These are phyloP conservation scores for Pittosporum tobira DNA, from an alignment of 129 eudicot genomes.

Conservation along the genomic window DNA sequence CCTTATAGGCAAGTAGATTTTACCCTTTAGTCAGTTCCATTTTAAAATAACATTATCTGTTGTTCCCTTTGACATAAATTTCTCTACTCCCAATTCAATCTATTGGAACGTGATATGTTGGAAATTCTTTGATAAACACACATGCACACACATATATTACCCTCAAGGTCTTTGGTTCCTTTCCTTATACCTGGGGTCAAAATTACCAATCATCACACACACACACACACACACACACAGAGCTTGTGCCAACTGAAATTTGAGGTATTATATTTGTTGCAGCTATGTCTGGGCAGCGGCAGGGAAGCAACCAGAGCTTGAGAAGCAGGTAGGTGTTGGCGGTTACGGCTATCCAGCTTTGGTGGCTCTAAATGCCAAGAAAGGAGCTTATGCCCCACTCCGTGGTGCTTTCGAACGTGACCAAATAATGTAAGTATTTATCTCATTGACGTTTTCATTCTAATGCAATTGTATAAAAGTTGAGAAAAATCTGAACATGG, in stretches of 20 bases:
- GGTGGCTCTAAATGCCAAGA: conserved; percentile 76
- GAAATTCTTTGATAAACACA: too few species aligned
- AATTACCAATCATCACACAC: too few species aligned
- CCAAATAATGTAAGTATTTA: conserved; percentile 51
- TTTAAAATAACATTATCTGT: too few species aligned
- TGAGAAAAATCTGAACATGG: not conserved
- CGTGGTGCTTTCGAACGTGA: conserved; percentile 68
- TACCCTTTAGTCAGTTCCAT: not conserved
- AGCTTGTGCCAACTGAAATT: too few species aligned
- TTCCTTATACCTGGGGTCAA: too few species aligned
- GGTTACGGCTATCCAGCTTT: conserved; percentile 93
- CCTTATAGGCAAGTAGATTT: conserved; percentile 65
- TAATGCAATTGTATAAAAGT: not conserved
- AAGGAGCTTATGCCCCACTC: conserved; percentile 75
- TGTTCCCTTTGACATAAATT: too few species aligned
- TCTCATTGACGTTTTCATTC: not conserved
- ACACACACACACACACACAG: too few species aligned
- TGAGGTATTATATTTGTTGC: too few species aligned
- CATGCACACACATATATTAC: too few species aligned
- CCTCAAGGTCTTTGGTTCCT: too few species aligned
- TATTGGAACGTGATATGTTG: too few species aligned
- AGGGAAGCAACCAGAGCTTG: conserved; percentile 85
- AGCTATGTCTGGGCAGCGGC: conserved; percentile 90
- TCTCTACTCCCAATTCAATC: too few species aligned
- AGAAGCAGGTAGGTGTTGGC: conserved; percentile 78